Evolutionary conservation across 495 filamentous ascomycete species (phyloP), one percentile per base, ranked within the genome.

Genomic region (Talaromyces trachyspermus): DNA sequence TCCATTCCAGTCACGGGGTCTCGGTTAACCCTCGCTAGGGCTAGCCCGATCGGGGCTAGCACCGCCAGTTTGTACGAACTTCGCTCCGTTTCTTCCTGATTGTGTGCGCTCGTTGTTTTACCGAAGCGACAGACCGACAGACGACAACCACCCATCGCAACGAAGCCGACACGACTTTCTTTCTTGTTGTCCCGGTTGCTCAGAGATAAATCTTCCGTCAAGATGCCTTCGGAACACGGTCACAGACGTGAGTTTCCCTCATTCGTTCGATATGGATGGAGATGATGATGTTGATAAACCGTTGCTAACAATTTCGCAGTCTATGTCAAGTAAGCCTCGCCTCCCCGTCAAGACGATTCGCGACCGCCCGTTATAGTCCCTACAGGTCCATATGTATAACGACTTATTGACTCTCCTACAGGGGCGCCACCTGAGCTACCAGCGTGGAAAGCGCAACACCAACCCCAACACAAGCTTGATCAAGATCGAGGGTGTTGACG

Each of bases 401-500:
- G 64, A 64, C 67, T 62, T 59, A 56, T 55, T 58, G 53, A 57
- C 56, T 60, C 54, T 66, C 49, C 49, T 54, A 54, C 73, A 92
- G 86, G 83, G 87, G 85, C 85, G 83, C 64, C 90, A 95, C 79
- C 74, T 95, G 64, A 90, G 85, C 74, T 95, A 94, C 79, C 86
- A 91, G 77, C 86, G 90, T 61, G 80, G 81, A 58, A 85, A 89
- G 77, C 82, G 83, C 68, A 82, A 76, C 69, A 85, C 80, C 63
- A 89, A 87, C 76, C 84, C 88, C 54, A 81, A 80, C 74, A 94
- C 86, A 41, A 81, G 74, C 63, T 76, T 98, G 71, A 82, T 98
- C 76, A 88, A 95, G 79, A 94, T 98, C 64, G 88, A 97, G 75
- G 91, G 91, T 69, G 92, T 95, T 58, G 88, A 91, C 59, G 80